Conservation (phyloP, 108 stramenopile species). For the Skeletonema marinoi region DNA sequence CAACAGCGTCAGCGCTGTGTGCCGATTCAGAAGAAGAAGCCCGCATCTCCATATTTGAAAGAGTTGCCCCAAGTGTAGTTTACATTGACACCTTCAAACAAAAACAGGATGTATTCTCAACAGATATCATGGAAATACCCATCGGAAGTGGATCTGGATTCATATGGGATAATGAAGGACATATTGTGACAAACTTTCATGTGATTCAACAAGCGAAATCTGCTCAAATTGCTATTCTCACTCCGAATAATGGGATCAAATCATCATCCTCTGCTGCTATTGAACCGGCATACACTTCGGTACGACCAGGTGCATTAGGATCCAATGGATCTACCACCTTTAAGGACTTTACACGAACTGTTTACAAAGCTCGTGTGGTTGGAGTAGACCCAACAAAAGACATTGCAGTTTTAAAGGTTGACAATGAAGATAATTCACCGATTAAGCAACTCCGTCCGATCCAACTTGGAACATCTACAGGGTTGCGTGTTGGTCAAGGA, state of each 20-base stretch:
- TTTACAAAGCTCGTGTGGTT: constrained; percentile 75
- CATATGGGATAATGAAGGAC: constrained; percentile 70
- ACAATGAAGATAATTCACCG: constrained; percentile 51
- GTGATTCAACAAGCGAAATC: constrained; percentile 50
- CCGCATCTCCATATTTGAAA: constrained; percentile 57
- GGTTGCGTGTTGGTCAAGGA: constrained; percentile 70
- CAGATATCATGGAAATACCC: constrained; percentile 43
- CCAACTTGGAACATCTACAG: constrained; percentile 59
- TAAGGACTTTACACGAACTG: neutral
- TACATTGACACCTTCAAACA: constrained; percentile 57
- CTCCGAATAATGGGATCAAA: neutral
- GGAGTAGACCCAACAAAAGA: constrained; percentile 95
- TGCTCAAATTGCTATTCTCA: neutral
- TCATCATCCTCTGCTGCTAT: neutral
- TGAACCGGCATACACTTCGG: neutral
- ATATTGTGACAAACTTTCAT: constrained; percentile 92
- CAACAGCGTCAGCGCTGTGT: neutral
- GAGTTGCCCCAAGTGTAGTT: constrained; percentile 64
- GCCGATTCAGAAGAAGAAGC: constrained; percentile 45
- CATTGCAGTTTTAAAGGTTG: constrained; percentile 90
- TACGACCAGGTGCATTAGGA: neutral
- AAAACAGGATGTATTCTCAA: constrained; percentile 14
- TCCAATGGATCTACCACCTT: neutral
- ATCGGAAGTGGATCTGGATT: constrained; percentile 81
- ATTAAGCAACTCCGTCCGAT: constrained; percentile 59